Evolutionary conservation across 805 yeast species (phyloP).

Genomic region (Kluyveromyces starmeri): DNA sequence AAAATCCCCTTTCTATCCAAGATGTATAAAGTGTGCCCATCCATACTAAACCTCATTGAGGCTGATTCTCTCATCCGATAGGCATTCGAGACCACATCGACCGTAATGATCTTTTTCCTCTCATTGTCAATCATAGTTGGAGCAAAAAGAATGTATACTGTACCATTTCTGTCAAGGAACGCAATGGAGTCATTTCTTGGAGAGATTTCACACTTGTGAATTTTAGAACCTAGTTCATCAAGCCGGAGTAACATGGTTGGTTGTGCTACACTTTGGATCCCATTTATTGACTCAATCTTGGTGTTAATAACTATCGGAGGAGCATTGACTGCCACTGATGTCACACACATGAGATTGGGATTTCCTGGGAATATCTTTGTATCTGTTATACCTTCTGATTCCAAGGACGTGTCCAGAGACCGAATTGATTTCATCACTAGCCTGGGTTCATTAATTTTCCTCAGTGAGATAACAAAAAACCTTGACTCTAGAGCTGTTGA

Average conservation of each 20-base stretch:
- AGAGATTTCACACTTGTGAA: constrained; percentile 65
- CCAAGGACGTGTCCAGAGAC: constrained; percentile 54
- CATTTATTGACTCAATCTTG: constrained; percentile 38
- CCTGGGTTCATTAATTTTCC: constrained; percentile 54
- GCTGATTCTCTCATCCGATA: constrained; percentile 71
- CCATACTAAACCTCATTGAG: constrained; percentile 60
- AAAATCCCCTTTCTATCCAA: constrained; percentile 77
- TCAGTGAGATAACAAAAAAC: constrained; percentile 63
- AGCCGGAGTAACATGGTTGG: constrained; percentile 54
- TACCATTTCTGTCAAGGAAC: constrained; percentile 69
- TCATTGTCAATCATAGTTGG: constrained; percentile 49
- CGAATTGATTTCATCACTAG: constrained; percentile 61
- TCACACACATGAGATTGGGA: constrained; percentile 42
- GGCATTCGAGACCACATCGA: constrained; percentile 74
- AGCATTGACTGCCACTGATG: constrained; percentile 54
- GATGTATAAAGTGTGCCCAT: constrained; percentile 70
- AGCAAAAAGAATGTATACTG: constrained; percentile 58
- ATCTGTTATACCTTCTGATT: constrained; percentile 85
- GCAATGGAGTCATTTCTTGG: constrained; percentile 86
- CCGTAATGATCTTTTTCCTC: constrained; percentile 40
- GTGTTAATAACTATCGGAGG: constrained; percentile 64
- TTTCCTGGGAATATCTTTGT: constrained; percentile 64
- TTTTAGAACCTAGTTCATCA: constrained; percentile 72
- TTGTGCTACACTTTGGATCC: constrained; percentile 40
- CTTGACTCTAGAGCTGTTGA: constrained; percentile 63